Percentiles rank a stretch among this genome's conserved stretches.
These are phyloP conservation scores for Secale cereale DNA, from an alignment of 176 grass and related monocot genomes.

Conservation along the genomic window DNA sequence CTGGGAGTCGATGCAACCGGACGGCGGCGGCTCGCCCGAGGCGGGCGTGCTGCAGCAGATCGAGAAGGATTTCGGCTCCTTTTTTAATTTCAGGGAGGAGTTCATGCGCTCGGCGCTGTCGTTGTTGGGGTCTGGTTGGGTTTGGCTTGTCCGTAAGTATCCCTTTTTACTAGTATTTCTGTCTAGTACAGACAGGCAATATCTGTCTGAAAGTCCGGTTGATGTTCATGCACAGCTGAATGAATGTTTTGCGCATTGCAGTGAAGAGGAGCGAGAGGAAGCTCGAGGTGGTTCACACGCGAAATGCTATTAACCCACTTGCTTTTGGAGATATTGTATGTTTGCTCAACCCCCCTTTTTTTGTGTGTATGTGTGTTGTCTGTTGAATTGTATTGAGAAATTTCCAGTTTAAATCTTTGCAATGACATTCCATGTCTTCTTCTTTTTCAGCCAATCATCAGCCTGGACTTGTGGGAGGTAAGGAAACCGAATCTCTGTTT, in stretches of 20 bases:
- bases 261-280: slow-evolving; percentile 68
- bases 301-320: slow-evolving; percentile 84
- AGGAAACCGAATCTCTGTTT: slow-evolving; percentile 13
- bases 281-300: slow-evolving; percentile 63
- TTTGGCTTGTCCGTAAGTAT: slow-evolving; percentile 89
- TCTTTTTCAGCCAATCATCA: slow-evolving; percentile 77
- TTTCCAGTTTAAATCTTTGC: slow-evolving; percentile 11
- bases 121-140: slow-evolving; percentile 75
- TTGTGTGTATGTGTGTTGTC: too few relatives aligned
- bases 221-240: neutral
- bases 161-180: neutral
- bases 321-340: slow-evolving; percentile 90
- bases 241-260: slow-evolving; percentile 28
- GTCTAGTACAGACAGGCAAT: neutral
- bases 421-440: slow-evolving; percentile 23
- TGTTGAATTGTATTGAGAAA: neutral
- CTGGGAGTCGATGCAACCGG: slow-evolving; percentile 94
- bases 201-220: neutral
- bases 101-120: slow-evolving; percentile 57
- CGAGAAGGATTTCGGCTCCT: slow-evolving; percentile 89
- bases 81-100: slow-evolving; percentile 80
- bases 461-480: slow-evolving; percentile 98
- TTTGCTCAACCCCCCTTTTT: slow-evolving; percentile 19
- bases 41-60: slow-evolving; percentile 75
- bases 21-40: slow-evolving; percentile 60